Conservation (phyloP, 2,329 filamentous ascomycete genomes). For the Cadophora sp. region DNA sequence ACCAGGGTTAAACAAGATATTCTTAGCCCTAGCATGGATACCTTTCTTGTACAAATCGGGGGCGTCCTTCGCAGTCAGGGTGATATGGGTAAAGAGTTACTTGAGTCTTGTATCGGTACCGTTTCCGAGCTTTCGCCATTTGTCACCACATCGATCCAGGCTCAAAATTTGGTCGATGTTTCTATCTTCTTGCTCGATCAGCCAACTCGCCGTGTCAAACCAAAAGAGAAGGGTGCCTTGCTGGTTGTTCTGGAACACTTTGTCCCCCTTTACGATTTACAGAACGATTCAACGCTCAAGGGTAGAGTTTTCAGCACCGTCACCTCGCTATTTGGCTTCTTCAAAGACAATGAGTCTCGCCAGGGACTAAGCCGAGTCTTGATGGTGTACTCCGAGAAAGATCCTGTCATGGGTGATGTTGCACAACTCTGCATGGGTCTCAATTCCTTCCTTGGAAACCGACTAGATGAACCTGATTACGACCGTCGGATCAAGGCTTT, state of each 20-base stretch:
- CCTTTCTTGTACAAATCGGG: slow-evolving; percentile 72
- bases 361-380: slow-evolving; percentile 77
- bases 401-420: slow-evolving; percentile 65
- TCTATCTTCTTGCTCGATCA: slow-evolving; percentile 83
- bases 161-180: slow-evolving; percentile 79
- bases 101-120: slow-evolving; percentile 80
- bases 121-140: slow-evolving; percentile 78
- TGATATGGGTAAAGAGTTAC: slow-evolving; percentile 71
- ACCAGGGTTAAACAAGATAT: slow-evolving; percentile 54
- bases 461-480: slow-evolving; percentile 88
- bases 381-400: slow-evolving; percentile 70
- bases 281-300: slow-evolving; percentile 63
- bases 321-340: slow-evolving; percentile 86
- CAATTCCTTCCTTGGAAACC: slow-evolving; percentile 76
- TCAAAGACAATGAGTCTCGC: slow-evolving; percentile 81
- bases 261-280: slow-evolving; percentile 67
- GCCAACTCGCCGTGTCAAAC: slow-evolving; percentile 82
- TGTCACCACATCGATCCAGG: slow-evolving; percentile 71
- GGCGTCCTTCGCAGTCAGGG: slow-evolving; percentile 65
- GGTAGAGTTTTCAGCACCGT: slow-evolving; percentile 74
- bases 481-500: slow-evolving; percentile 82
- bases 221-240: slow-evolving; percentile 81
- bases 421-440: slow-evolving; percentile 77
- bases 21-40: slow-evolving; percentile 61
- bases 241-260: slow-evolving; percentile 84